These are phyloP conservation scores for Acanthamoeba healyi DNA, from an alignment of 208 protist genomes.

Conservation along the genomic window DNA sequence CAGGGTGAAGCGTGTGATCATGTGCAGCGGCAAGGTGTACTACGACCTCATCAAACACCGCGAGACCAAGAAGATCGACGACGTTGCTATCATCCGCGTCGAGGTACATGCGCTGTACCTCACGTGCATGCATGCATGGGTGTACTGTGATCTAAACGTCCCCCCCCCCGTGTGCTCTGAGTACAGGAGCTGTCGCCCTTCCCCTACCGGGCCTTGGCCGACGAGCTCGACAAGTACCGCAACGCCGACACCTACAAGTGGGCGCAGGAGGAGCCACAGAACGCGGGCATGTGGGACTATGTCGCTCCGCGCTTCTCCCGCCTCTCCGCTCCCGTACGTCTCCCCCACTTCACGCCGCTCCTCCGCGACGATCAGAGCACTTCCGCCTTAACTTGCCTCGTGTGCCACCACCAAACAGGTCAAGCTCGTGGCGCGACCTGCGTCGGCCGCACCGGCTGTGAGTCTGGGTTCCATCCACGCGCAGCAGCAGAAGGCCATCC, in stretches of 20 bases:
- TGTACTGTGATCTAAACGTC: no score
- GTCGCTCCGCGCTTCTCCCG: conserved; percentile 80
- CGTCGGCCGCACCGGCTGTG: conserved; percentile 4
- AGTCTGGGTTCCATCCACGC: conserved; percentile 15
- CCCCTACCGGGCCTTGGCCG: conserved; percentile 77
- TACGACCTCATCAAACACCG: conserved; percentile 84
- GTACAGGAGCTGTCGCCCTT: conserved; percentile 80
- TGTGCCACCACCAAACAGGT: background rate
- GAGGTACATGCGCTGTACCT: conserved; percentile 8
- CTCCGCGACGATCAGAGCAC: no score
- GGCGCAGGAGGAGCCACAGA: conserved; percentile 84
- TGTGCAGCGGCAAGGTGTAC: conserved; percentile 84
- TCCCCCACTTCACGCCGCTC: no score
- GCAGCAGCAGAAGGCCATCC: conserved; percentile 39
- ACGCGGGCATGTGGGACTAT: conserved; percentile 82
- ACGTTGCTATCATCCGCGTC: conserved; percentile 77
- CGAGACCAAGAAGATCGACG: conserved; percentile 46
- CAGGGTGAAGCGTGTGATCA: conserved; percentile 78
- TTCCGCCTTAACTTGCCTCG: no score
- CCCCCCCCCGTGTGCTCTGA: no score
- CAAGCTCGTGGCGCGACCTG: background rate
- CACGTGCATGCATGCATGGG: background rate
- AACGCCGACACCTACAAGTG: conserved; percentile 78
- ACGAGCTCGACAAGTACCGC: conserved; percentile 74
- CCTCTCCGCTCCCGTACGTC: conserved; percentile 4